Conservation (phyloP, 2,329 filamentous ascomycete species). For the Emergomyces pasteurianus region DNA sequence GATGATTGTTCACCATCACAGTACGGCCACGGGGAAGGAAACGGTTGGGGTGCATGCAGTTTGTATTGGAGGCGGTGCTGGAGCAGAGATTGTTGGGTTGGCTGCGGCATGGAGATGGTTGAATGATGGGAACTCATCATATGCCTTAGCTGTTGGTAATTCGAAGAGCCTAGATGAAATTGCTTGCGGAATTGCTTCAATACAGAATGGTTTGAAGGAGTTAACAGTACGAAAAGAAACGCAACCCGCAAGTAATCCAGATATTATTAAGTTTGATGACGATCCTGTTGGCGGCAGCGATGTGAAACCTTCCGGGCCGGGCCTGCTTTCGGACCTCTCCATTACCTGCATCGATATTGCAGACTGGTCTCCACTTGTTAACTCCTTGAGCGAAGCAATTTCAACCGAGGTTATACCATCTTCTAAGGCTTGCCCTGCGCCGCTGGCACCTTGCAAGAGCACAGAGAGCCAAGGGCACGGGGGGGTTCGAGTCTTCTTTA, state of each 20-base stretch:
- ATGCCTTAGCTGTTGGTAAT: not conserved
- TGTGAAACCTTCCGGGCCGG: not conserved
- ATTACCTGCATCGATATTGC: slow-evolving; percentile 70
- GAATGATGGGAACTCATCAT: slow-evolving; percentile 6
- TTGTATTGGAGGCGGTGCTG: slow-evolving; percentile 54
- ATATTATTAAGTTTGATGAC: not conserved
- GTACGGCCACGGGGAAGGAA: not conserved
- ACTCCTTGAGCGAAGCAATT: slow-evolving; percentile 46
- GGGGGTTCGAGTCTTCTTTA: slow-evolving; percentile 29
- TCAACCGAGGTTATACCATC: slow-evolving; percentile 24
- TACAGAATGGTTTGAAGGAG: not conserved
- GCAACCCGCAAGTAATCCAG: not conserved
- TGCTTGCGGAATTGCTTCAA: not conserved
- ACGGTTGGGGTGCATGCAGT: slow-evolving; percentile 27
- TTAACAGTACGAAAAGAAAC: not conserved
- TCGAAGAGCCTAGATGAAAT: not conserved
- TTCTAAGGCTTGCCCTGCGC: slow-evolving; percentile 19
- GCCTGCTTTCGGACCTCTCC: slow-evolving; percentile 17
- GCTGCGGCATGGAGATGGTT: slow-evolving; percentile 40
- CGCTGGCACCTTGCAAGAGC: slow-evolving; percentile 14
- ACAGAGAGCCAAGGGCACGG: not conserved
- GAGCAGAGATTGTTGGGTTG: slow-evolving; percentile 55
- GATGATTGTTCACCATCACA: slow-evolving; percentile 9
- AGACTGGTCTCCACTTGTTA: slow-evolving; percentile 57
- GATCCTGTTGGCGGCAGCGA: not conserved